Conservation (phyloP, 805 yeast species). For the Lipomyces anomalus region DNA sequence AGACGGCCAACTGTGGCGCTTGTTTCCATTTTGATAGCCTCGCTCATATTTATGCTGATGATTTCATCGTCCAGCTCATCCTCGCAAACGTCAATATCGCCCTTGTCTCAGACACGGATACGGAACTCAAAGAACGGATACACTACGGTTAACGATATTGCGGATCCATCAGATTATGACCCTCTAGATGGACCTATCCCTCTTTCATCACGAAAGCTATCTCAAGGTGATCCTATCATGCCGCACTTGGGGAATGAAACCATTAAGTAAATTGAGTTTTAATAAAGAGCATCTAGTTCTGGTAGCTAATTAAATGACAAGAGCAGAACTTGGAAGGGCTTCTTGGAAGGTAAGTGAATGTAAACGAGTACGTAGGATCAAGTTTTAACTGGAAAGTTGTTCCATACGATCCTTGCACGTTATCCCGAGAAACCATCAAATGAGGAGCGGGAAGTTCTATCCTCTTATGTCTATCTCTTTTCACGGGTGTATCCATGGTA, state of each 20-base stretch:
- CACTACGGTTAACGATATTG: constrained; percentile 10
- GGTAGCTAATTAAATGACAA: too few relatives aligned
- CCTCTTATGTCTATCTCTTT: constrained; percentile 62
- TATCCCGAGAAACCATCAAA: constrained; percentile 77
- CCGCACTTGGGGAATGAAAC: constrained; percentile 89
- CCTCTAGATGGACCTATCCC: constrained; percentile 23
- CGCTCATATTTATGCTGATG: too few relatives aligned
- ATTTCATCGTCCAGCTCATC: too few relatives aligned
- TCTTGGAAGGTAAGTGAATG: constrained; percentile 68
- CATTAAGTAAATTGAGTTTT: too few relatives aligned
- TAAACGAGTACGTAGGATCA: neutral
- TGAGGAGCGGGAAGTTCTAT: constrained; percentile 58
- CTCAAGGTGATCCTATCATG: constrained; percentile 59
- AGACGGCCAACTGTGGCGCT: too few relatives aligned
- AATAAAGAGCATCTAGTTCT: neutral
- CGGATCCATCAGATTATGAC: constrained; percentile 24
- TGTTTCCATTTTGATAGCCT: too few relatives aligned
- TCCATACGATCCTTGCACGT: constrained; percentile 88
- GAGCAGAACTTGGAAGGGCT: constrained; percentile 82
- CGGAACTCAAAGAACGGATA: neutral
- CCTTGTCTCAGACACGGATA: too few relatives aligned
- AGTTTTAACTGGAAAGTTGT: too few relatives aligned
- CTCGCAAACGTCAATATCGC: too few relatives aligned
- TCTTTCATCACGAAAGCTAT: constrained; percentile 19
- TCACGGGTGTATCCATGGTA: constrained; percentile 96